Conservation (phyloP, 2,329 filamentous ascomycete species). For the Madurella fahalii region DNA sequence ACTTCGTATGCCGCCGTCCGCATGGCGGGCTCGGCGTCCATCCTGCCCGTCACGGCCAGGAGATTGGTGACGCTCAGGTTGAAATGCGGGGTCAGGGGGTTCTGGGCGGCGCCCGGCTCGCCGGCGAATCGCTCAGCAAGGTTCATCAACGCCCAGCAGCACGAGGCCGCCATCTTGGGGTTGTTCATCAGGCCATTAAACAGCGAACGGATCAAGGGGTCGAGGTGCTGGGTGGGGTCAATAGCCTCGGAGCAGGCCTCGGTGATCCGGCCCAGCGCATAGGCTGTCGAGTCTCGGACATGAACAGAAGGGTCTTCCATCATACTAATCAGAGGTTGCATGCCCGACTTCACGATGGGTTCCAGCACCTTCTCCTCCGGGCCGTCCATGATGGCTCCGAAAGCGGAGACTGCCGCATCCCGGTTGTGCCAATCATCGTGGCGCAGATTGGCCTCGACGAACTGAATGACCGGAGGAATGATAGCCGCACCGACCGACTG, state of each 20-base stretch:
- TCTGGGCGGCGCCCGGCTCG: constrained; percentile 70
- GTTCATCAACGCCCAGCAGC: constrained; percentile 99
- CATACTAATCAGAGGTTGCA: constrained; percentile 82
- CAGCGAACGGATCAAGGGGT: constrained; percentile 78
- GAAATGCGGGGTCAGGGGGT: constrained; percentile 87
- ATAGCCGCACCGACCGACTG: constrained; percentile 84
- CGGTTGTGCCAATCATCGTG: constrained; percentile 91
- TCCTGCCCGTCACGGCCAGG: constrained; percentile 76
- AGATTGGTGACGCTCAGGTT: constrained; percentile 85
- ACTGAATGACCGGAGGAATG: constrained; percentile 79
- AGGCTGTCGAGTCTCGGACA: constrained; percentile 93
- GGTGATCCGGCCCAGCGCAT: constrained; percentile 91
- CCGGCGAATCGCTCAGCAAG: constrained; percentile 92
- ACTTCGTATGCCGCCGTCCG: constrained; percentile 97
- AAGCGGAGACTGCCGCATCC: constrained; percentile 93
- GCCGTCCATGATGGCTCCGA: constrained; percentile 98
- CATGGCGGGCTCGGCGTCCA: constrained; percentile 79
- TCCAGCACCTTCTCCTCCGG: constrained; percentile 89
- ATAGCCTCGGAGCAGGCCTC: constrained; percentile 90
- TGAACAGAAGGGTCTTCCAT: constrained; percentile 89
- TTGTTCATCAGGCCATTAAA: constrained; percentile 88
- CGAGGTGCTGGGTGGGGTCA: constrained; percentile 77
- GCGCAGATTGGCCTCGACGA: constrained; percentile 88
- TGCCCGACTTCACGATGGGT: constrained; percentile 90
- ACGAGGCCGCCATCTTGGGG: constrained; percentile 95